Base-by-base conservation (phyloP, 306 rosid genomes). In the Cucurbita argyrosperma region DNA sequence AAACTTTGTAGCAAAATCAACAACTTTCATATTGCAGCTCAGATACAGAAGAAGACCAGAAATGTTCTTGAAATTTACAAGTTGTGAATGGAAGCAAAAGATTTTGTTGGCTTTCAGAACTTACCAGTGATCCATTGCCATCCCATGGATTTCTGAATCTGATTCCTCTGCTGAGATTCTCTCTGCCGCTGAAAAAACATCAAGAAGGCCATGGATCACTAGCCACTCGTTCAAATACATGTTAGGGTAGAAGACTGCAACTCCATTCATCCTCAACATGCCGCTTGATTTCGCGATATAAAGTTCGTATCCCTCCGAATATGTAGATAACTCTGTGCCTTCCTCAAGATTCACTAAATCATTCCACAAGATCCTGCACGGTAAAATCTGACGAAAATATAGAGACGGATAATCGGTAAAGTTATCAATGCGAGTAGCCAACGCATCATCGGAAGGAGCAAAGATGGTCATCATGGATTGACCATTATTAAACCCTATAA, bases 201-300 rank as follows among this genome's bases (percentile, higher is more conserved):
- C 88, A 19, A 77, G 80, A 3, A 93, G 87, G 49, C 97, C 96
- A 42, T 93, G 98, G 82, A 90, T 85, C 5, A 82, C 94, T 0
- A 93, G 60, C 71, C 74, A 76, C 10, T 87, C 90, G 19, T 84
- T 78, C 79, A 60, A 64, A 71, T 83, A 83, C 40, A 86, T 49
- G 76, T 89, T 79, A 0, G 93, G 87, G 62, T 55, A 74, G 83
- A 82, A 76, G 37, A 93, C 88, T 23, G 87, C 84, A 1, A 76
- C 87, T 4, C 84, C 88, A 77, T 93, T 93, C 0, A 93, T 79
- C 62, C 77, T 59, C 88, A 90, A 80, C 14, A 78, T 77, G 4
- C 79, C 88, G 10, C 74, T 80, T 1, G 87, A 76, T 82, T 90
- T 78, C 4, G 89, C 66, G 23, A 90, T 56, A 57, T 72, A 75